A percentile compares a stretch with the other conserved stretches of the same genome.
phyloP scores from a whole-genome alignment of 2,329 filamentous ascomycete species.

The Clarireedia paspali region DNA sequence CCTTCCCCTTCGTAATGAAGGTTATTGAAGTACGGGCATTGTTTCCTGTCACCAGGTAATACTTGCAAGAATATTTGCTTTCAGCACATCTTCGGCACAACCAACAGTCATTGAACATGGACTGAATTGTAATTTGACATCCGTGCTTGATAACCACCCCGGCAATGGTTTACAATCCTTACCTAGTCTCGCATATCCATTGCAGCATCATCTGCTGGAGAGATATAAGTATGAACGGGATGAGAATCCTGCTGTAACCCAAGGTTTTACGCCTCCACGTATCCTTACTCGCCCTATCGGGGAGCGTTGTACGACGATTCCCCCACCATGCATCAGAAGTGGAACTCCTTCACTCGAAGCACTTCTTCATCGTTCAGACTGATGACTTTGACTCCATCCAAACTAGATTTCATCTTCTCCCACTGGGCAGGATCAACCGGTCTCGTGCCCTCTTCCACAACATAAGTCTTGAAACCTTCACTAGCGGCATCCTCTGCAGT shows the following conservation, averaged over 20 bases:
- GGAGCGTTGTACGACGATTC: not conserved
- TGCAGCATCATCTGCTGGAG: too few species aligned
- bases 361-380: conserved; percentile 49
- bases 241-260: too few species aligned
- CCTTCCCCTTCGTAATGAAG: conserved; percentile 15
- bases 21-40: conserved; percentile 13
- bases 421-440: conserved; percentile 59
- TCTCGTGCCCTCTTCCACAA: conserved; percentile 72
- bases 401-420: conserved; percentile 45
- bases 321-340: not conserved
- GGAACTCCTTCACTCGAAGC: conserved; percentile 33
- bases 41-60: conserved; percentile 29
- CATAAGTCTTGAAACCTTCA: conserved; percentile 68
- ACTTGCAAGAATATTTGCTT: conserved; percentile 41
- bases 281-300: too few species aligned
- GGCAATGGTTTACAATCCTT: not conserved
- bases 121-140: conserved; percentile 99
- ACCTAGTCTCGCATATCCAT: not conserved
- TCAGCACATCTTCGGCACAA: conserved; percentile 99
- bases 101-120: conserved; percentile 68
- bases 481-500: conserved; percentile 72
- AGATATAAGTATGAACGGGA: too few species aligned
- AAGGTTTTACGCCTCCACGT: not conserved
- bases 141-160: conserved; percentile 57
- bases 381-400: conserved; percentile 56